A percentile compares a stretch with the other conserved stretches of the same genome.
Evolutionary conservation across 768 basidiomycete genomes (phyloP).

Genomic region (Leccinum imitatum): DNA sequence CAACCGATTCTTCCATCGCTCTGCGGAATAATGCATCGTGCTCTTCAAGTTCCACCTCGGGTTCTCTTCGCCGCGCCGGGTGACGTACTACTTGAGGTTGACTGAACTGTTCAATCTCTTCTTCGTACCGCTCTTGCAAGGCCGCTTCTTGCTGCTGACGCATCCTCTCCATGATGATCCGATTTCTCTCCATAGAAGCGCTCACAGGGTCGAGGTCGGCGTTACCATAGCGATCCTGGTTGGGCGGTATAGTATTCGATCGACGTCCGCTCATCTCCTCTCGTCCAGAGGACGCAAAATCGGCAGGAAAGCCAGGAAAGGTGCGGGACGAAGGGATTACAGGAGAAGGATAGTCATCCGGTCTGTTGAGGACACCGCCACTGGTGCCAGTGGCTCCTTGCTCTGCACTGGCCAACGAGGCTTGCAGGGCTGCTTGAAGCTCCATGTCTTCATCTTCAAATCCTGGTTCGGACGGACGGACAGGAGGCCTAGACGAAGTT

Average conservation of each 20-base stretch:
- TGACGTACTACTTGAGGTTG: constrained; percentile 5
- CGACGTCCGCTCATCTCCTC: constrained; percentile 13
- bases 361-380: constrained; percentile 11
- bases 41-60: constrained; percentile 32
- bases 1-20: constrained; percentile 33
- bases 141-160: constrained; percentile 65
- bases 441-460: constrained; percentile 86
- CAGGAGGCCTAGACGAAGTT: constrained; percentile 11
- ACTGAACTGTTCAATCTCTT: constrained; percentile 34
- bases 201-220: constrained; percentile 52
- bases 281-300: constrained; percentile 13
- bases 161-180: constrained; percentile 61
- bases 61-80: constrained; percentile 4
- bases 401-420: constrained; percentile 53
- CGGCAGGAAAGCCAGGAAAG: constrained; percentile 25
- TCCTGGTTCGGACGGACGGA: constrained; percentile 26
- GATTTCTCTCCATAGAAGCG: constrained; percentile 67
- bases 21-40: constrained; percentile 59
- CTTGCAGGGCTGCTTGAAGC: constrained; percentile 84
- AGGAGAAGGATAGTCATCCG: constrained; percentile 19
- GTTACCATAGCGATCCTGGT: constrained; percentile 31
- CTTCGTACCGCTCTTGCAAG: constrained; percentile 56
- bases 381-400: neutral
- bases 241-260: constrained; percentile 25
- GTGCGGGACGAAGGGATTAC: constrained; percentile 29